Conservation (phyloP, 129 eudicot species). For the Centella asiatica region DNA sequence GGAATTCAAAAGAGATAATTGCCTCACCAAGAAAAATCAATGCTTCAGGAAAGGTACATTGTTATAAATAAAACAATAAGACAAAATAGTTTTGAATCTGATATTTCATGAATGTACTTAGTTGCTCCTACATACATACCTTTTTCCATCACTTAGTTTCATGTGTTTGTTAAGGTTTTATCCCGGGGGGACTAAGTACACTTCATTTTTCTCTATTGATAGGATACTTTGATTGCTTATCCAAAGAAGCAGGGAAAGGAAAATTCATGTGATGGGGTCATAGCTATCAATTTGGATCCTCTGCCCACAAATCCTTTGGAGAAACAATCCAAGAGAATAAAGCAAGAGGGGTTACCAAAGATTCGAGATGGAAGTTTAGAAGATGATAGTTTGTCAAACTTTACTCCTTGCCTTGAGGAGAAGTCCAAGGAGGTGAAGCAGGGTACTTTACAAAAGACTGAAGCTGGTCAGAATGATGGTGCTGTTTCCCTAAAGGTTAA, state of each 20-base stretch:
- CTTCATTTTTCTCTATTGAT: slow-evolving; percentile 1
- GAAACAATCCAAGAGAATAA: slow-evolving; percentile 27
- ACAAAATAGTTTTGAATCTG: no score
- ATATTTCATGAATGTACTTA: no score
- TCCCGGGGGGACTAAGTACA: no score
- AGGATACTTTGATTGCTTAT: slow-evolving; percentile 36
- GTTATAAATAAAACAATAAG: neutral
- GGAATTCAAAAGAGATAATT: slow-evolving; percentile 26
- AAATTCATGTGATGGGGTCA: slow-evolving; percentile 49
- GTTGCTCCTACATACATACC: no score
- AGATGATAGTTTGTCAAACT: neutral
- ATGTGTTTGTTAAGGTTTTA: no score
- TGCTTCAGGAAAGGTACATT: slow-evolving; percentile 33
- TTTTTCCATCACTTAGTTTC: no score
- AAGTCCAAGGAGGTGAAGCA: slow-evolving; percentile 4
- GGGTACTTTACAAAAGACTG: neutral
- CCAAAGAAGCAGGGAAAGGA: slow-evolving; percentile 60
- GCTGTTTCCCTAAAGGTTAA: neutral
- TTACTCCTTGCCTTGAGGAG: slow-evolving; percentile 4
- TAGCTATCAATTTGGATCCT: slow-evolving; percentile 25
- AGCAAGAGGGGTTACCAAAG: slow-evolving; percentile 16
- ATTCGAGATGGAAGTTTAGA: slow-evolving; percentile 12
- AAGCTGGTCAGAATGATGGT: neutral
- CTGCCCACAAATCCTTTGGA: slow-evolving; percentile 10
- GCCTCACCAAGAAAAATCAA: slow-evolving; percentile 31